phyloP scores from a whole-genome alignment of 2,329 filamentous ascomycete species.

The Whalleya microplaca region DNA sequence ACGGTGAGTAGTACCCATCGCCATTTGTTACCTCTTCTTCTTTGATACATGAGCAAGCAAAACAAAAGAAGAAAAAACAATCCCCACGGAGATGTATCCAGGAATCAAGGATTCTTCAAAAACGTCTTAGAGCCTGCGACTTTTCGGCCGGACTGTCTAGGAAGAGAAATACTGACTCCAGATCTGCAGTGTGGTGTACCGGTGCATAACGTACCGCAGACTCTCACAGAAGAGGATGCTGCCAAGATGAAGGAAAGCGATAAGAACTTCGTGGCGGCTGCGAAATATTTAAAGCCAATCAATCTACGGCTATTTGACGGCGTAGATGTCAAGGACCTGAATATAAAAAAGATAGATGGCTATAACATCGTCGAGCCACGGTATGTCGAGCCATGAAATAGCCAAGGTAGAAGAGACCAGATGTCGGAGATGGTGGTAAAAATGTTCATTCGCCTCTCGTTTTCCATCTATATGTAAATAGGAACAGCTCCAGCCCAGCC shows the following conservation, averaged over 20 bases:
- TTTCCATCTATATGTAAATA: not conserved
- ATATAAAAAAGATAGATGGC: constrained; percentile 10
- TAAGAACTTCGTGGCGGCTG: constrained; percentile 19
- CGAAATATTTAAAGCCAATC: constrained; percentile 31
- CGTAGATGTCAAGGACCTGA: constrained; percentile 29
- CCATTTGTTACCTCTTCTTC: too few relatives aligned
- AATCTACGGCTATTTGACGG: constrained; percentile 31
- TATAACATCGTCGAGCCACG: constrained; percentile 32
- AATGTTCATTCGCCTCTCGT: not conserved
- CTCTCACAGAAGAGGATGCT: constrained; percentile 41
- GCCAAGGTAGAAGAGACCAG: not conserved
- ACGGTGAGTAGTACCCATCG: constrained; percentile 8
- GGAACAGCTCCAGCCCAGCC: not conserved
- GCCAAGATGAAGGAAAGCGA: constrained; percentile 36
- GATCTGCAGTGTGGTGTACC: constrained; percentile 45
- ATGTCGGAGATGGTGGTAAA: not conserved
- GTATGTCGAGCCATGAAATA: constrained; percentile 40
- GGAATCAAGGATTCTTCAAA: too few relatives aligned
- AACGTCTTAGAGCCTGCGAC: not conserved
- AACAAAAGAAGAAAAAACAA: too few relatives aligned
- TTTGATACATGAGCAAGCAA: too few relatives aligned
- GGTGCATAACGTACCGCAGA: constrained; percentile 40
- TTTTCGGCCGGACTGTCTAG: not conserved
- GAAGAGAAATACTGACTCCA: not conserved
- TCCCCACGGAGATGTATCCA: too few relatives aligned